Percentiles rank a stretch among this genome's conserved stretches.
These are phyloP conservation scores for Colletotrichum tamarilloi DNA, from an alignment of 2,329 filamentous ascomycete genomes.

Conservation along the genomic window DNA sequence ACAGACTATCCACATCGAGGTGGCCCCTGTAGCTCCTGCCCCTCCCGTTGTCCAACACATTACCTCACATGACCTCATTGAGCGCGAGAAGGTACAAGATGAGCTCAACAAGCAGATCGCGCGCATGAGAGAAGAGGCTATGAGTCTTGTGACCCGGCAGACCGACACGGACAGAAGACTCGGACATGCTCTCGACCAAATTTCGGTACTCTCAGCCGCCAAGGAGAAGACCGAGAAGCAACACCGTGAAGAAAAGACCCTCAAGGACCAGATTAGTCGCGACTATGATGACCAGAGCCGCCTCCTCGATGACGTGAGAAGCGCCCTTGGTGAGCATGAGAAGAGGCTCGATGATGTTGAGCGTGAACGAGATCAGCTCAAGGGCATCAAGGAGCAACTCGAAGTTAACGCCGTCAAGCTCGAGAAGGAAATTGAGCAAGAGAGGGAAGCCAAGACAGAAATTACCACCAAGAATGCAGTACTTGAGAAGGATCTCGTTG, in stretches of 20 bases:
- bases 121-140: constrained; percentile 33
- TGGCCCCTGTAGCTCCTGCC: constrained; percentile 21
- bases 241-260: constrained; percentile 18
- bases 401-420: constrained; percentile 26
- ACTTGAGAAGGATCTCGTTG: constrained; percentile 14
- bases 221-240: constrained; percentile 25
- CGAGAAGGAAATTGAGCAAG: constrained; percentile 18
- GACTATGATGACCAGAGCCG: constrained; percentile 30
- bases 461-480: constrained; percentile 10
- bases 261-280: constrained; percentile 22
- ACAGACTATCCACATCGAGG: constrained; percentile 14
- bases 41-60: constrained; percentile 23
- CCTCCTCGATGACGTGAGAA: constrained; percentile 29
- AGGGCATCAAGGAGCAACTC: constrained; percentile 21
- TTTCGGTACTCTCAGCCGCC: constrained; percentile 24
- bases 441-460: constrained; percentile 20
- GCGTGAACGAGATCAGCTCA: constrained; percentile 31
- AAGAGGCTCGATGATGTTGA: constrained; percentile 14
- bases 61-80: constrained; percentile 22
- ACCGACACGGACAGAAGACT: constrained; percentile 29
- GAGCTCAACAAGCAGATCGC: constrained; percentile 31
- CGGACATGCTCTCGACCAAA: constrained; percentile 28
- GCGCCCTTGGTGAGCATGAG: constrained; percentile 21
- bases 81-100: constrained; percentile 26
- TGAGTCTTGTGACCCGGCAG: constrained; percentile 26